Percentiles rank a stretch among this genome's conserved stretches.
These are phyloP conservation scores for Coemansia sp. DNA, from an alignment of 192 early-diverging fungal species.

Conservation along the genomic window DNA sequence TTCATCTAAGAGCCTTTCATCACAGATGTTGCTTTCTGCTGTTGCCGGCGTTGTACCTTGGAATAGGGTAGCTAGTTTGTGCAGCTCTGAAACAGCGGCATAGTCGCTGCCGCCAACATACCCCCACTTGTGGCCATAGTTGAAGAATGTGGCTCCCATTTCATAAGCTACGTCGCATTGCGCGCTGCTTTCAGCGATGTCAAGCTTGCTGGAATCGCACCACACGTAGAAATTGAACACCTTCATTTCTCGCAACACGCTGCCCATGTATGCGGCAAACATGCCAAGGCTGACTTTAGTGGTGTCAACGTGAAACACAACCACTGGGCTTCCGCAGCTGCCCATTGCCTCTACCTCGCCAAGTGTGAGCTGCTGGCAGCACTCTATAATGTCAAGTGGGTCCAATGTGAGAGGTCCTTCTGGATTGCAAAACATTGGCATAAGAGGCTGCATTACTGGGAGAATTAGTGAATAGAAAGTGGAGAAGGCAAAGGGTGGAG, in stretches of 20 bases:
- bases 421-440: background rate
- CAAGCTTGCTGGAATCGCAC: slow-evolving; percentile 1
- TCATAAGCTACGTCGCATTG: background rate
- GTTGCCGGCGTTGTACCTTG: background rate
- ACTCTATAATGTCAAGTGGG: background rate
- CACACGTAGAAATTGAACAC: slow-evolving; percentile 5
- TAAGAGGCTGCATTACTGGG: background rate
- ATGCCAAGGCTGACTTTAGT: background rate
- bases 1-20: background rate
- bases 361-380: background rate
- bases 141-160: background rate
- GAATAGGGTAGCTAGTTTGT: background rate
- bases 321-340: background rate
- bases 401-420: background rate
- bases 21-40: background rate
- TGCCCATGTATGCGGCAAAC: background rate
- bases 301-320: background rate
- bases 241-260: background rate
- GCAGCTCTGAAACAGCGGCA: background rate
- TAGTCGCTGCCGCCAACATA: background rate
- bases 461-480: background rate
- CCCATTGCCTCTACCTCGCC: background rate
- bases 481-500: background rate
- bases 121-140: background rate
- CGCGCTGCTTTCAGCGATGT: background rate